phyloP scores from a whole-genome alignment of 495 filamentous ascomycete species.

The Wilcoxina mikolae region DNA sequence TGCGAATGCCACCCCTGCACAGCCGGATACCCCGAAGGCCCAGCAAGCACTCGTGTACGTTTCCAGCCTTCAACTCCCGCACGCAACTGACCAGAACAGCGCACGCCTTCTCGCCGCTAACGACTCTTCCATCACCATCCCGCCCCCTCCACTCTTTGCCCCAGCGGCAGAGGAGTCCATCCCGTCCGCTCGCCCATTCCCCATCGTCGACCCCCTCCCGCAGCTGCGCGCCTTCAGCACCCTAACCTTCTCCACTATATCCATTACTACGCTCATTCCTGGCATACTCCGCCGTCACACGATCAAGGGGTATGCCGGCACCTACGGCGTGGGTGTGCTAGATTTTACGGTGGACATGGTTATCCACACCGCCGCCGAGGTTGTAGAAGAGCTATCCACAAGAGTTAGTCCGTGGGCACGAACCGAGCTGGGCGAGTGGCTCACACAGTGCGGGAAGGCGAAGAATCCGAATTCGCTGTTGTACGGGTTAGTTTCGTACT shows the following conservation, averaged over 20 bases:
- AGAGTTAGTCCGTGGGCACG: conserved; percentile 15
- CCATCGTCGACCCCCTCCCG: conserved; percentile 3
- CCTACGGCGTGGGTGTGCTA: conserved; percentile 8
- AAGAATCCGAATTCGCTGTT: conserved; percentile 11
- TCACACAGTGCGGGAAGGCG: conserved; percentile 1
- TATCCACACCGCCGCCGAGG: not conserved
- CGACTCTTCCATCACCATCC: conserved; percentile 17
- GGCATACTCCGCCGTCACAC: conserved; percentile 12
- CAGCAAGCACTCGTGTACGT: no score
- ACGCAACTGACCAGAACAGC: conserved; percentile 3
- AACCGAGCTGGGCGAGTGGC: conserved; percentile 7
- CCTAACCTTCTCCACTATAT: conserved; percentile 17
- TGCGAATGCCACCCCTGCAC: no score
- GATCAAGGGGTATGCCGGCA: conserved; percentile 13
- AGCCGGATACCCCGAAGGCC: no score
- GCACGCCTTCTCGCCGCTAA: conserved; percentile 15
- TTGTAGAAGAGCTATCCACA: not conserved
- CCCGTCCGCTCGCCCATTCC: conserved; percentile 15
- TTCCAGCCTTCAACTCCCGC: no score
- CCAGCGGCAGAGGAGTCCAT: conserved; percentile 1
- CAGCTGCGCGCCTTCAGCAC: conserved; percentile 17
- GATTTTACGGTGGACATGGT: conserved; percentile 13
- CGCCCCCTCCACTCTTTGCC: not conserved
- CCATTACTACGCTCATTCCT: not conserved
- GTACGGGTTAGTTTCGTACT: conserved; percentile 18